Evolutionary conservation across 1,139 yeast genomes (phyloP), one percentile per base, ranked within the genome.

Genomic region (Eremothecium cymbalariae): DNA sequence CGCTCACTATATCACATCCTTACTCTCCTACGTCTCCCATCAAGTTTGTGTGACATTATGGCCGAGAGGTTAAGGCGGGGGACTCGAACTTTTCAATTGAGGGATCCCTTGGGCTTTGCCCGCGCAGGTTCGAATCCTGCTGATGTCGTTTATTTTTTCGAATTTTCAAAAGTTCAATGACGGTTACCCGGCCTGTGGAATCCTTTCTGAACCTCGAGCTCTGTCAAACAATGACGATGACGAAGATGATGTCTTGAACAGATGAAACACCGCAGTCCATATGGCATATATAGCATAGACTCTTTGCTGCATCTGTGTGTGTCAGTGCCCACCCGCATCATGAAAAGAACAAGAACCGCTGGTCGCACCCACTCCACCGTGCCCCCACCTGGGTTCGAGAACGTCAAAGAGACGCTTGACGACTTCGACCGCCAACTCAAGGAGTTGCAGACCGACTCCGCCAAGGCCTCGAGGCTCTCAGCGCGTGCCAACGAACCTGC

Each of bases 351-450:
- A 18, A 43, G 33, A 27, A 45, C 49, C 9, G 42, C 38, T 21
- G 34, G 42, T n/a, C 24, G 24, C 12, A 4, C 24, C 12, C 24
- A 11, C 12, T 13, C 44, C 8, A 50, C 44, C 21, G 37, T 40
- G 7, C 54, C 90, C 0, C 95, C 95, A 0, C 75, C 68, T n/a
- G 95, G 93, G 2, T 85, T 70, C 53, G 69, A 68, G 2, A 77
- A 76, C 43, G 70, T 85, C n/a, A 75, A 76, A 45, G 78, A 83
- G 1, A 77, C 88, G 0, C 51, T 86, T n/a, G 58, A 58, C 8
- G 80, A 79, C 41, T 78, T 79, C 45, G 74, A 70, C 19, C 63
- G 63, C 16, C 71, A 73, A 42, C 63, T 85, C 41, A 77, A 75
- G 53, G 76, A 70, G 19, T 74, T 77, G 4, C 80, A 74, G 53